Evolutionary conservation across 2,329 filamentous ascomycete genomes (phyloP).

Genomic region (Scolecobasidium constrictum): DNA sequence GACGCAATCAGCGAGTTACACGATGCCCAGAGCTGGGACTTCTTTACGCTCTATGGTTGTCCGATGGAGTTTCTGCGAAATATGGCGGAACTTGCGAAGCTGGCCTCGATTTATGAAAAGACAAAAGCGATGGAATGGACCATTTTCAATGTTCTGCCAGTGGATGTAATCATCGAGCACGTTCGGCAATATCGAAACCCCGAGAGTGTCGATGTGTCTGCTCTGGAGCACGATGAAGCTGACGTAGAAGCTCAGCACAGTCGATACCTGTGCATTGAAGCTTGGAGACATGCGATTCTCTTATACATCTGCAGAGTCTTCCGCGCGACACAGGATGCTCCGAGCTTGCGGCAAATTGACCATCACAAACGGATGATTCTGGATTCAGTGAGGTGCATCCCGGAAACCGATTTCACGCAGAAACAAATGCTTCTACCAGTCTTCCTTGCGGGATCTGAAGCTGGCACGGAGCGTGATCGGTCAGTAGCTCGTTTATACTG

Average conservation of each 20-base stretch:
- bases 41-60: constrained; percentile 1
- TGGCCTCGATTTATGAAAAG: constrained; percentile 4
- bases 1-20: neutral
- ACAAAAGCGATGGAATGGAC: constrained; percentile 1
- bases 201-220: neutral
- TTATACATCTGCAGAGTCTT: neutral
- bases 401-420: constrained; percentile 15
- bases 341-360: neutral
- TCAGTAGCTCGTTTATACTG: neutral
- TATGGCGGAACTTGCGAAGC: constrained; percentile 3
- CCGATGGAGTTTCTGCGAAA: neutral
- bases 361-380: neutral
- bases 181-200: neutral
- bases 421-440: constrained; percentile 28
- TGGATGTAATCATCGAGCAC: neutral
- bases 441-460: constrained; percentile 24
- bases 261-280: constrained; percentile 2
- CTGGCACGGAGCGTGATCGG: constrained; percentile 11
- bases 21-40: neutral
- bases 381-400: constrained; percentile 1
- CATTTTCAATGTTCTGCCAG: constrained; percentile 5
- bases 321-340: neutral
- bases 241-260: neutral
- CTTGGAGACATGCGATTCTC: constrained; percentile 1
- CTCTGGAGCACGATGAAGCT: neutral